These are phyloP conservation scores for Pseudopyrenochaeta lycopersici DNA, from an alignment of 2,329 filamentous ascomycete species.

Conservation along the genomic window DNA sequence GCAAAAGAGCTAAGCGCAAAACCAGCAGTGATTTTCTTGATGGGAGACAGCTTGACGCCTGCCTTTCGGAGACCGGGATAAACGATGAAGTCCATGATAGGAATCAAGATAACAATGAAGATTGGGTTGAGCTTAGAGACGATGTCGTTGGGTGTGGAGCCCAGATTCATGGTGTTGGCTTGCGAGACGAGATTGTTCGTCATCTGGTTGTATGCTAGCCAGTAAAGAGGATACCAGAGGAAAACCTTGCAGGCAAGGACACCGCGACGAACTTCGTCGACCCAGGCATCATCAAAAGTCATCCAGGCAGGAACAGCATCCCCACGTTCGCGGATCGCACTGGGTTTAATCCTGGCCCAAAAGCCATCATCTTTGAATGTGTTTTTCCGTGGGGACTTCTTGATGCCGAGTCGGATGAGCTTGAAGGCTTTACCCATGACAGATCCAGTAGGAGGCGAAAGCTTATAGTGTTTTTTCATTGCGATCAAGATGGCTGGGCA, in stretches of 20 bases:
- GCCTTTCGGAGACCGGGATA: slow-evolving; percentile 75
- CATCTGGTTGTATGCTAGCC: slow-evolving; percentile 62
- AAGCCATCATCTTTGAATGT: slow-evolving; percentile 49
- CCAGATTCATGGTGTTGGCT: slow-evolving; percentile 71
- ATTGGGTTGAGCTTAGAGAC: slow-evolving; percentile 81
- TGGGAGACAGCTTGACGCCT: slow-evolving; percentile 74
- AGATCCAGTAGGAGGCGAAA: slow-evolving; percentile 74
- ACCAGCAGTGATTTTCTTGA: slow-evolving; percentile 77
- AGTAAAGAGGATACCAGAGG: slow-evolving; percentile 67
- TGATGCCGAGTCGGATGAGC: slow-evolving; percentile 62
- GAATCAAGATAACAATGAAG: slow-evolving; percentile 72
- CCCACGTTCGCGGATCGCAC: slow-evolving; percentile 39
- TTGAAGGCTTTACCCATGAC: slow-evolving; percentile 73
- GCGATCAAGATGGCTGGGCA: slow-evolving; percentile 66
- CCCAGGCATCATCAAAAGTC: slow-evolving; percentile 82
- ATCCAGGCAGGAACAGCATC: slow-evolving; percentile 71
- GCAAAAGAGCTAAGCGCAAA: slow-evolving; percentile 72
- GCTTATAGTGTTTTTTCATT: slow-evolving; percentile 72
- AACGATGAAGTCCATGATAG: slow-evolving; percentile 68
- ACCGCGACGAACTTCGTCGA: slow-evolving; percentile 77
- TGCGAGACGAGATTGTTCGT: slow-evolving; percentile 74
- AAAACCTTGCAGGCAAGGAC: slow-evolving; percentile 51
- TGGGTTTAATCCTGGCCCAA: slow-evolving; percentile 73
- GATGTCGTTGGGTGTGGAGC: slow-evolving; percentile 79
- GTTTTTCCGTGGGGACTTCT: slow-evolving; percentile 30